These are phyloP conservation scores for Digitaria exilis DNA, from an alignment of 202 grass and related monocot genomes.

Conservation along the genomic window DNA sequence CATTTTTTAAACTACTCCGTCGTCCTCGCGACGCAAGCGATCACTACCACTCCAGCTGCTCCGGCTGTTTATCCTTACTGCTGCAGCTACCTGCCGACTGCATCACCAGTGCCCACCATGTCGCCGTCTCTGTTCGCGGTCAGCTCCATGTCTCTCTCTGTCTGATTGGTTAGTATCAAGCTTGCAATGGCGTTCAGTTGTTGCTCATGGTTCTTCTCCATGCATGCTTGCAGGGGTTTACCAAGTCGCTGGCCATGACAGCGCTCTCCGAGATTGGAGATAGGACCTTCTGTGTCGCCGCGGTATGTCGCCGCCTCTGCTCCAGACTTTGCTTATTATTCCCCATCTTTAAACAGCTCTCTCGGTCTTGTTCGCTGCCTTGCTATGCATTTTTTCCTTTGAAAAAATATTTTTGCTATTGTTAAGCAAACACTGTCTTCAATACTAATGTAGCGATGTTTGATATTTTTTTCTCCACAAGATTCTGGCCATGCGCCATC, in stretches of 20 bases:
- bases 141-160: neutral
- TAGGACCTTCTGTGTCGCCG: constrained; percentile 92
- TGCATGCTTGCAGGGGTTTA: constrained; percentile 62
- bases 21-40: no score
- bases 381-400: neutral
- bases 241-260: constrained; percentile 93
- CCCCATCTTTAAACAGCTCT: no score
- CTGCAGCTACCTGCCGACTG: no score
- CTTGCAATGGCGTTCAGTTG: neutral
- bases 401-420: no score
- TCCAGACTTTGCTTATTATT: no score
- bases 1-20: no score
- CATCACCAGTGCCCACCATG: constrained; percentile 48
- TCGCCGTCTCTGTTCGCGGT: constrained; percentile 53
- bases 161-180: neutral
- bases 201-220: neutral
- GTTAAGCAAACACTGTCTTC: constrained; percentile 8
- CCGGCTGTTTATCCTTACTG: no score
- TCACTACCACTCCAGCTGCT: no score
- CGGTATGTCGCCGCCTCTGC: constrained; percentile 12
- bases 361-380: no score
- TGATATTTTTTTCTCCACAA: constrained; percentile 48
- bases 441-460: neutral
- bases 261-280: constrained; percentile 90
- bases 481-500: constrained; percentile 92